Evolutionary conservation across 2,329 filamentous ascomycete species (phyloP).

Genomic region (Epichloe uncinata): DNA sequence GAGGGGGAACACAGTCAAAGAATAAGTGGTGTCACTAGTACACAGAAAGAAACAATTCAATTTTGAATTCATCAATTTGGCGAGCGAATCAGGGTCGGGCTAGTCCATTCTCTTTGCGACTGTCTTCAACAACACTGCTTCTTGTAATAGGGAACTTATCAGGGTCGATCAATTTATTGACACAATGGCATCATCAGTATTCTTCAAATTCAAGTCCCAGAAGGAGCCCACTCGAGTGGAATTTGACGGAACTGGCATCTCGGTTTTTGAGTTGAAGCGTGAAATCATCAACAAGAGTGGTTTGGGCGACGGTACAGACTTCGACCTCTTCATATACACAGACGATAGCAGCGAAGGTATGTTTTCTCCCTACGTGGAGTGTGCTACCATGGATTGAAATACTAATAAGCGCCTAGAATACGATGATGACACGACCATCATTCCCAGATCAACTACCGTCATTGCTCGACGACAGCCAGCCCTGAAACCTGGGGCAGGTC

Average conservation of each 20-base stretch:
- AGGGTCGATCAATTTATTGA: conserved; percentile 19
- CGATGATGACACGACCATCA: conserved; percentile 95
- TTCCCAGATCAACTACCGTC: conserved; percentile 87
- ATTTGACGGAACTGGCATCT: conserved; percentile 95
- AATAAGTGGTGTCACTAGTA: conserved; percentile 5
- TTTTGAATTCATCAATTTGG: conserved; percentile 2
- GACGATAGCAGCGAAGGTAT: conserved; percentile 85
- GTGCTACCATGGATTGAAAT: not conserved
- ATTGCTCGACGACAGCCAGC: conserved; percentile 80
- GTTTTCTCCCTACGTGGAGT: conserved; percentile 13
- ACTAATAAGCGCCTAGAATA: conserved; percentile 52
- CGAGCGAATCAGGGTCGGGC: not conserved
- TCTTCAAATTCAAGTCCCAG: conserved; percentile 99
- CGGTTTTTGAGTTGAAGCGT: conserved; percentile 95
- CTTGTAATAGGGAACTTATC: conserved; percentile 14
- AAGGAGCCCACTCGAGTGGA: conserved; percentile 89
- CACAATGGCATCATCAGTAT: conserved; percentile 86
- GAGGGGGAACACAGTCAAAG: not conserved
- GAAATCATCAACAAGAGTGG: conserved; percentile 94
- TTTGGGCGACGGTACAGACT: conserved; percentile 89
- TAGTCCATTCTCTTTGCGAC: conserved; percentile 4
- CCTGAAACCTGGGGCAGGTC: conserved; percentile 70
- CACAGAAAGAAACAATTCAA: conserved; percentile 7
- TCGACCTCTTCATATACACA: conserved; percentile 87
- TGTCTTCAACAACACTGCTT: conserved; percentile 6